Conservation (phyloP, 345 rosid species). For the Syzygium jambos region DNA sequence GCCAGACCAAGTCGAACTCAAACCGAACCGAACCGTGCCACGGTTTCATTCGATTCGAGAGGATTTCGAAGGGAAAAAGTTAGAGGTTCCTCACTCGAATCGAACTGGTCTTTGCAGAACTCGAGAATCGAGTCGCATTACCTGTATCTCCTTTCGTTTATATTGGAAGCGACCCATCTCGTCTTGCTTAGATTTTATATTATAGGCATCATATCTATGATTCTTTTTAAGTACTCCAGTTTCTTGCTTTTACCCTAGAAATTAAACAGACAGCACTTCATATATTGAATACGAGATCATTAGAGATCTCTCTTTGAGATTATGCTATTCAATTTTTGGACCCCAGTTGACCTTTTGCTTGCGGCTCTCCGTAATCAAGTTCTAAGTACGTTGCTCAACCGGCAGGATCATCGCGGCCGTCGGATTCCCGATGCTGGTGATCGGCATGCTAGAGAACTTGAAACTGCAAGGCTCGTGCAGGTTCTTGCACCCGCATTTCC, state of each 20-base stretch:
- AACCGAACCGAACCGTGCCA: not conserved
- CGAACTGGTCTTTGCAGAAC: not conserved
- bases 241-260: not conserved
- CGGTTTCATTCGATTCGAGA: not conserved
- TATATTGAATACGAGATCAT: not conserved
- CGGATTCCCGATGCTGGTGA: slow-evolving; percentile 2
- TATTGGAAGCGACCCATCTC: not conserved
- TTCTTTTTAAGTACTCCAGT: not conserved
- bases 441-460: not conserved
- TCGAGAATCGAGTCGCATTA: not conserved
- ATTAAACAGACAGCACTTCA: not conserved
- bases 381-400: not conserved
- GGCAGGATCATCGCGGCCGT: not conserved
- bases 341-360: not conserved
- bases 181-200: not conserved
- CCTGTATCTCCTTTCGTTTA: not conserved
- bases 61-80: not conserved
- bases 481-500: not conserved
- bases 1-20: not conserved
- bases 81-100: not conserved
- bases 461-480: not conserved
- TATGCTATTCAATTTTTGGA: not conserved
- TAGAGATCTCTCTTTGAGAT: not conserved
- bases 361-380: not conserved
- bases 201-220: not conserved